Conservation (phyloP, 495 filamentous ascomycete genomes). For the Letharia lupina region DNA sequence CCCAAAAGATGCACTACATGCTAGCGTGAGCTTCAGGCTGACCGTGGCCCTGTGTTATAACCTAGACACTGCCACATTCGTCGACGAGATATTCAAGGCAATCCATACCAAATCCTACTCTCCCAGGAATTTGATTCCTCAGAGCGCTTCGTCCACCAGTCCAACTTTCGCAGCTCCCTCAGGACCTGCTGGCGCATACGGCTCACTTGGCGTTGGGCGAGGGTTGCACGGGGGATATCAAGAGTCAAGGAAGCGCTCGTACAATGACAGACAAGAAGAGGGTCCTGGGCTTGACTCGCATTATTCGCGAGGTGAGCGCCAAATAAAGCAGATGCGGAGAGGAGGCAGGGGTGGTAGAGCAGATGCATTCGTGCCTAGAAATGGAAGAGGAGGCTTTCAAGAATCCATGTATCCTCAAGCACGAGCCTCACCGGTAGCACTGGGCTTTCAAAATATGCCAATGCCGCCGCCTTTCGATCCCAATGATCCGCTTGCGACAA, state of each 20-base stretch:
- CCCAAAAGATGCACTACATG: not conserved
- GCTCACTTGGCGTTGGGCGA: slow-evolving; percentile 19
- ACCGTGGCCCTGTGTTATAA: not conserved
- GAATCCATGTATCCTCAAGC: not conserved
- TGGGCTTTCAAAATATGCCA: slow-evolving; percentile 43
- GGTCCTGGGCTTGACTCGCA: slow-evolving; percentile 37
- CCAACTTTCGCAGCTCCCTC: slow-evolving; percentile 22
- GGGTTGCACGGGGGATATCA: slow-evolving; percentile 21
- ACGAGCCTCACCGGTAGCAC: slow-evolving; percentile 24
- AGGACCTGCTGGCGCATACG: slow-evolving; percentile 31
- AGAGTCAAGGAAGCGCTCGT: slow-evolving; percentile 49
- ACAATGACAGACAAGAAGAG: slow-evolving; percentile 49
- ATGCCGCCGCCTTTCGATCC: slow-evolving; percentile 47
- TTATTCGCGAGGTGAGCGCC: slow-evolving; percentile 42
- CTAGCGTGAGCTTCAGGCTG: not conserved
- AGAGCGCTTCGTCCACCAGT: slow-evolving; percentile 28
- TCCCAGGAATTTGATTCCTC: slow-evolving; percentile 43
- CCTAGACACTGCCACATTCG: slow-evolving; percentile 63
- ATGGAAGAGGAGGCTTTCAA: slow-evolving; percentile 24
- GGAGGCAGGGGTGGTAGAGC: slow-evolving; percentile 50
- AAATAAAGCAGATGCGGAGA: slow-evolving; percentile 66
- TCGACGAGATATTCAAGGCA: slow-evolving; percentile 75
- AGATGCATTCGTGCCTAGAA: slow-evolving; percentile 33
- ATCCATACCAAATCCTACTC: slow-evolving; percentile 57
- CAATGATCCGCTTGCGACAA: slow-evolving; percentile 59